Evolutionary conservation across 495 filamentous ascomycete genomes (phyloP), one percentile per base, ranked within the genome.

Genomic region (Neurospora sp.): DNA sequence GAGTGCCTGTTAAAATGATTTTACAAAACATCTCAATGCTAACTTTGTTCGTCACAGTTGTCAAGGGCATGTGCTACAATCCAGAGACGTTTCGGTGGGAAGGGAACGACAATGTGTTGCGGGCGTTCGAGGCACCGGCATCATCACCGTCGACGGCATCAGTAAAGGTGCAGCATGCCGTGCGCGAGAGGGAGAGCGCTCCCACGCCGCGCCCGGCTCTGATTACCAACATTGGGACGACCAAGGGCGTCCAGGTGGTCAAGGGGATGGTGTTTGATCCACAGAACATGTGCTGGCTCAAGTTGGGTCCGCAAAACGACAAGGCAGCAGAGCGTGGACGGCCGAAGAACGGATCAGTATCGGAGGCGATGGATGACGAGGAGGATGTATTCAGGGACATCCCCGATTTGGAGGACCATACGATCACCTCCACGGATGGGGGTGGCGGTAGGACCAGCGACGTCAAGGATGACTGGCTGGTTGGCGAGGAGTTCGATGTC

Each of bases 211-310:
- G 93, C 2, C 96, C 95, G 0, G 94, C 94, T n/a, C 87, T 99
- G 14, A 99, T 99, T 78, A 92, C 93, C 71, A 96, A 97, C 77
- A 90, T 96, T 74, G 89, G 90, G 69, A 82, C 89, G 4, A 85
- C 86, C 70, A 87, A 89, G 75, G 94, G 92, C 73, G 92, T 97
- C 14, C 95, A 97, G 82, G 91, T 97, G 38, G 93, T 96, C 72
- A 91, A 93, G 31, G 93, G 92, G 75, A 99, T 99, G 96, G 90
- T 99, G 35, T 99, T 98, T 80, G 96, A 99, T 81, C 96, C 96
- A 8, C 89, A 90, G 70, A 92, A 91, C 70, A 99, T 98, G 94
- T 93, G 92, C 80, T 98, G 94, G 94, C 86, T 97, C 40, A 96
- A 94, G 78, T 83, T 92, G 37, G 87, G 83, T 3, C 82, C 85